Conservation (phyloP, 2,329 filamentous ascomycete genomes). For the Fusarium irregulare region DNA sequence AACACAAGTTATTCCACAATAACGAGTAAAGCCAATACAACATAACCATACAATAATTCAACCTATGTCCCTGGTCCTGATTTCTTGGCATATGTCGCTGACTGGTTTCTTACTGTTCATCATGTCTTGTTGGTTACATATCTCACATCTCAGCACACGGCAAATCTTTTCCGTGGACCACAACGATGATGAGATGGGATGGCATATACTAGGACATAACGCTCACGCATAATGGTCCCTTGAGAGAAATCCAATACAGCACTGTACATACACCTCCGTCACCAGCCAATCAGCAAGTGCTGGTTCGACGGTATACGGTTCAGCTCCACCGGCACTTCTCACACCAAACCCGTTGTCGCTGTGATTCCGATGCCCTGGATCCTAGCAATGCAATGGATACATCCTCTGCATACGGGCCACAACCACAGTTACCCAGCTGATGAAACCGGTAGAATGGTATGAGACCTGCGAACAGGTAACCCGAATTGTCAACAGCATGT, state of each 20-base stretch:
- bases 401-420: conserved; percentile 11
- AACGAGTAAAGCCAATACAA: conserved; percentile 1
- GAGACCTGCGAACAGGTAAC: conserved; percentile 28
- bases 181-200: not conserved
- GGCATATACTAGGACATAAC: not conserved
- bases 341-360: conserved; percentile 33
- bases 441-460: conserved; percentile 25
- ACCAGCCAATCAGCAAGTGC: conserved; percentile 1
- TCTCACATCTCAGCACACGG: conserved; percentile 17
- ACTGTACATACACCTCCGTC: not conserved
- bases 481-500: conserved; percentile 18
- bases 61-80: not conserved
- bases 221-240: not conserved
- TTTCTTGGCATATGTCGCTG: conserved; percentile 23
- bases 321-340: conserved; percentile 31
- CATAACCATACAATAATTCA: conserved; percentile 1
- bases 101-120: conserved; percentile 12
- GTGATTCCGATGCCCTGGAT: conserved; percentile 26
- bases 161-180: conserved; percentile 28
- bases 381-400: conserved; percentile 6
- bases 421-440: conserved; percentile 12
- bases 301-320: conserved; percentile 31
- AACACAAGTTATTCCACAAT: not conserved
- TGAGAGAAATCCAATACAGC: not conserved
- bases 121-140: conserved; percentile 18